Base-by-base conservation (phyloP, 805 yeast species). In the Barnettozyma vustinii region DNA sequence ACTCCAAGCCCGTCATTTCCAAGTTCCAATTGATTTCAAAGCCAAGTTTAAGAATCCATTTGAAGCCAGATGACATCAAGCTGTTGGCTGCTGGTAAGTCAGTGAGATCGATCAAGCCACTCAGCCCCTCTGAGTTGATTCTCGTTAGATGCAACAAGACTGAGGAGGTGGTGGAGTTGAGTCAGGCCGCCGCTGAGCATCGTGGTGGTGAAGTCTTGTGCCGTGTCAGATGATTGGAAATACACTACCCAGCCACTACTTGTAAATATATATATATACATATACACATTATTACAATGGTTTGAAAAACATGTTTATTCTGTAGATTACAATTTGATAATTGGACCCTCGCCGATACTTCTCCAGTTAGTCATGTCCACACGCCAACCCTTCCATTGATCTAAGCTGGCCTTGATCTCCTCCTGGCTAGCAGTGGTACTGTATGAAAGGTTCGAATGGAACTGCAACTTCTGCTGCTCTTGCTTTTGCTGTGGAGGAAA, bases 71-170 rank as follows among this genome's bases (percentile, higher is more conserved):
- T 1, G 96, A 91, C 55, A 69, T 94, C 53, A 77, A 77, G 60
- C 79, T 80, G 18, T 74, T 94, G 54, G 85, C 95, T 20, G 73
- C 83, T 9, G 99, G 98, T 3, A 71, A 78, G 52, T 75, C 81
- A 10, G 83, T 87, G 23, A 79, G 96, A 70, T 74, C 80, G 56
- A 81, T 92, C 51, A 76, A 79, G 58, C 96, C 97, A 0, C 69
- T 88, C 45, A 87, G 83, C 61, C 95, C 97, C 0, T 96, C 96
- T 36, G 99, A 94, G 66, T 76, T 87, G 51, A 80, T 90, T 52
- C 81, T 94, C 58, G 77, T 94, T 30, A 74, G 55, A 70, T 79
- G 48, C 25, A 68, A 71, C 40, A 69, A 70, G 20, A 71, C 71
- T 25, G 72, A 75, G 9, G 56, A 59, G 19, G 76, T 91, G 37